Evolutionary conservation across 1,139 yeast genomes (phyloP).

Genomic region (Fermentozyma sake): DNA sequence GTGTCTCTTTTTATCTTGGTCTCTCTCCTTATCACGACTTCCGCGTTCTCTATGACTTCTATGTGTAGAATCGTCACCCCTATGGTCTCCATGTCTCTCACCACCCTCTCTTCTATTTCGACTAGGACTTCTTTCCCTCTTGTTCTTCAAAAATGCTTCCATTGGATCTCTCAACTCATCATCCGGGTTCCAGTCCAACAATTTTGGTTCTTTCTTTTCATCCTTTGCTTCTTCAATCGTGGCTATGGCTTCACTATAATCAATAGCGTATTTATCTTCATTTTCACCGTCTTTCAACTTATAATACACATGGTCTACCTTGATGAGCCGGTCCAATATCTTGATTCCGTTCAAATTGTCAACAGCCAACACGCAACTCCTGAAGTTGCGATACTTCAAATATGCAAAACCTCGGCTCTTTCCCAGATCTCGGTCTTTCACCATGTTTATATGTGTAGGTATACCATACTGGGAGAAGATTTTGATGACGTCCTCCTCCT

Average conservation of each 20-base stretch:
- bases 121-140: conserved; percentile 4
- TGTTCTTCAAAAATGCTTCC: conserved; percentile 11
- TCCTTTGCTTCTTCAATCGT: conserved; percentile 7
- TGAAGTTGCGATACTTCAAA: conserved; percentile 76
- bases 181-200: conserved; percentile 5
- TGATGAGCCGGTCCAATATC: conserved; percentile 52
- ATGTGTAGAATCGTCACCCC: conserved; percentile 2
- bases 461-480: conserved; percentile 89
- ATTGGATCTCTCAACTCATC: conserved; percentile 16
- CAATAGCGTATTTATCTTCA: conserved; percentile 37
- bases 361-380: conserved; percentile 79
- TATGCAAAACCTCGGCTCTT: conserved; percentile 76
- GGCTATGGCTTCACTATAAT: conserved; percentile 22
- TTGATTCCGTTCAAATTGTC: conserved; percentile 80
- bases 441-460: conserved; percentile 72
- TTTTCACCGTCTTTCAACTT: conserved; percentile 50
- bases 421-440: conserved; percentile 67
- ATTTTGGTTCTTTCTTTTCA: conserved; percentile 5
- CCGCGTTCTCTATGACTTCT: conserved; percentile 4
- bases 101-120: conserved; percentile 1
- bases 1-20: conserved; percentile 1
- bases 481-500: conserved; percentile 70
- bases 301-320: conserved; percentile 77
- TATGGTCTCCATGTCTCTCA: conserved; percentile 2
- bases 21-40: conserved; percentile 1